phyloP scores from a whole-genome alignment of 768 basidiomycete genomes.

The Russula sp. region DNA sequence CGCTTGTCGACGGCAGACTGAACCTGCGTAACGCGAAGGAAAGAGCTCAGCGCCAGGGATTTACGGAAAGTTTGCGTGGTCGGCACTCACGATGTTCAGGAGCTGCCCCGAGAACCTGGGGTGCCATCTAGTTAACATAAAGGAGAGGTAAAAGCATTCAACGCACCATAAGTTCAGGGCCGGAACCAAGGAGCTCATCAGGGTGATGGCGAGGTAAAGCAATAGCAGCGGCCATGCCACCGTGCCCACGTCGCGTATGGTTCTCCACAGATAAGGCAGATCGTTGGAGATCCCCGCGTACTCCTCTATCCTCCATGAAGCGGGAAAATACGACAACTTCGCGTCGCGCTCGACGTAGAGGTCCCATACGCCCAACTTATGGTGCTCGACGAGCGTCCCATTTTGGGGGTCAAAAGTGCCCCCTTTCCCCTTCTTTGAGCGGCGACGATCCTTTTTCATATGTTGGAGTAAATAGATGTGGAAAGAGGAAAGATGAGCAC shows the following conservation, averaged over 20 bases:
- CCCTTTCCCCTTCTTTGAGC: neutral
- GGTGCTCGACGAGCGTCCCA: slow-evolving; percentile 43
- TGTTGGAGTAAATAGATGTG: neutral
- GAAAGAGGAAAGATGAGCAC: neutral
- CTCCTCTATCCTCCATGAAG: slow-evolving; percentile 43
- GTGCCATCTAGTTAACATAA: neutral
- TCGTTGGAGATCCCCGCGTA: slow-evolving; percentile 43
- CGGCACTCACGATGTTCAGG: slow-evolving; percentile 24
- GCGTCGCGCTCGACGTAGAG: slow-evolving; percentile 56
- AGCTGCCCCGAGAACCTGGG: slow-evolving; percentile 16
- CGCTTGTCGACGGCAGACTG: slow-evolving; percentile 20
- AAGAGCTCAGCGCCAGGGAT: neutral
- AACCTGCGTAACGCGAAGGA: neutral
- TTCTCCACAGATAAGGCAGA: slow-evolving; percentile 62
- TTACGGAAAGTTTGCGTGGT: neutral
- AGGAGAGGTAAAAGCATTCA: neutral
- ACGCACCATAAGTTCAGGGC: slow-evolving; percentile 16
- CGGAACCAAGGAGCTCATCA: slow-evolving; percentile 1
- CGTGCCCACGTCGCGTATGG: slow-evolving; percentile 31
- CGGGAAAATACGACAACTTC: slow-evolving; percentile 32
- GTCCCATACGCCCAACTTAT: slow-evolving; percentile 68
- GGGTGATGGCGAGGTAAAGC: slow-evolving; percentile 1
- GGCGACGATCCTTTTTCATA: neutral
- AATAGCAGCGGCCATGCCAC: slow-evolving; percentile 10
- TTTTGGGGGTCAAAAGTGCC: slow-evolving; percentile 2